Conservation (phyloP, 1,139 yeast genomes). For the Insectozyma bohioensis region DNA sequence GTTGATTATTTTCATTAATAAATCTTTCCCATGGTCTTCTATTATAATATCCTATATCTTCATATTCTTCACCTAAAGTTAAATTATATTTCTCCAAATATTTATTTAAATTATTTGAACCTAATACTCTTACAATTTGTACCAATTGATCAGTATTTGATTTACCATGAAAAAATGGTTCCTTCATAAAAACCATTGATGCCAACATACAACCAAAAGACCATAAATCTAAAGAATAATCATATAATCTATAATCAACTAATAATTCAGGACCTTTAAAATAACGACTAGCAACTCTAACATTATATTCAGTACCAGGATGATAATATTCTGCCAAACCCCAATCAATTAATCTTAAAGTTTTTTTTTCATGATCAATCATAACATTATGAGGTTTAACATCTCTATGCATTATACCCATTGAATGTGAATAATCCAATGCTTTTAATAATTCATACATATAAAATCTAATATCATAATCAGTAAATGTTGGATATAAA, state of each 20-base stretch:
- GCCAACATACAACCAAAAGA: constrained; percentile 97
- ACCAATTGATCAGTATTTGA: constrained; percentile 96
- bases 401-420: constrained; percentile 98
- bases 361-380: constrained; percentile 83
- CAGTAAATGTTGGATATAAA: constrained; percentile 86
- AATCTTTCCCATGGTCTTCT: constrained; percentile 89
- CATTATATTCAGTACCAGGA: constrained; percentile 91
- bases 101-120: constrained; percentile 77
- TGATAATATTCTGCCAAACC: constrained; percentile 98
- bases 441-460: constrained; percentile 88
- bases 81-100: constrained; percentile 79
- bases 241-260: constrained; percentile 91
- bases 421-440: constrained; percentile 89
- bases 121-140: constrained; percentile 89
- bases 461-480: constrained; percentile 81
- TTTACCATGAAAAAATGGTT: constrained; percentile 96
- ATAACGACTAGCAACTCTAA: constrained; percentile 96
- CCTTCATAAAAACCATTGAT: constrained; percentile 93
- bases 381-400: constrained; percentile 98
- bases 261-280: constrained; percentile 97
- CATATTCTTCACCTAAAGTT: constrained; percentile 77
- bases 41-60: constrained; percentile 75
- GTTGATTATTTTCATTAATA: constrained; percentile 70
- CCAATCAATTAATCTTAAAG: constrained; percentile 91
- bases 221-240: constrained; percentile 95